Base-by-base conservation (phyloP, 768 basidiomycete species). In the Artomyces pyxidatus region DNA sequence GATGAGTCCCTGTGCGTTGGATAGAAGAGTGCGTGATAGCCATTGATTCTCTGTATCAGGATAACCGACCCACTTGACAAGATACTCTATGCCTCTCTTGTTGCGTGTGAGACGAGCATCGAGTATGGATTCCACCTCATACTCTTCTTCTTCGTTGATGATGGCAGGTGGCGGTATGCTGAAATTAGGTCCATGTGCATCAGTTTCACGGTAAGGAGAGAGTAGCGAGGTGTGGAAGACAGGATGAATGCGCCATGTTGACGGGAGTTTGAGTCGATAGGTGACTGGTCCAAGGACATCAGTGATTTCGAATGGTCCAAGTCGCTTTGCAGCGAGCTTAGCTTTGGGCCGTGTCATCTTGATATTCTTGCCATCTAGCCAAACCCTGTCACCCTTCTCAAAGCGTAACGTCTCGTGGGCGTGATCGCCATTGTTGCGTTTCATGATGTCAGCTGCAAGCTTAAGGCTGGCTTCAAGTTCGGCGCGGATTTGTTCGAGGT, bases 51-150 rank as follows among this genome's bases (percentile, higher is more conserved):
- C 50, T 3, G 45, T 38, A 19, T 47, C 25, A 16, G 50, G 47
- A n/a, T 39, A 51, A 26, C 50, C 48, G 3, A 4, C 32, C 50
- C 50, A 48, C 23, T 51, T 47, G 50, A 51, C 22, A 28, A 51
- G 46, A 37, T 47, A 51, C 28, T 51, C 19, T n/a, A 45, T 23
- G 8, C 37, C 27, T 12, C 47, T n/a, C 17, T 35, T 30, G 10
- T 26, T 22, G 49, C 7, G 19, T n/a, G 47, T 59, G 6, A 35
- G 32, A 3, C 32, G 11, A 16, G 55, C 43, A 26, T 61, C 57
- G 0, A 60, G 47, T 3, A 61, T 51, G 16, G 43, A 30, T 11
- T 46, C 40, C 6, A 61, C 47, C 19, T 61, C 56, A 25, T 47
- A 61, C 40, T 58, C 57, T 9, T 28, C 37, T 12, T 43, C 41